Conservation (phyloP, 2,329 filamentous ascomycete species). For the Colletotrichum echinochloae region DNA sequence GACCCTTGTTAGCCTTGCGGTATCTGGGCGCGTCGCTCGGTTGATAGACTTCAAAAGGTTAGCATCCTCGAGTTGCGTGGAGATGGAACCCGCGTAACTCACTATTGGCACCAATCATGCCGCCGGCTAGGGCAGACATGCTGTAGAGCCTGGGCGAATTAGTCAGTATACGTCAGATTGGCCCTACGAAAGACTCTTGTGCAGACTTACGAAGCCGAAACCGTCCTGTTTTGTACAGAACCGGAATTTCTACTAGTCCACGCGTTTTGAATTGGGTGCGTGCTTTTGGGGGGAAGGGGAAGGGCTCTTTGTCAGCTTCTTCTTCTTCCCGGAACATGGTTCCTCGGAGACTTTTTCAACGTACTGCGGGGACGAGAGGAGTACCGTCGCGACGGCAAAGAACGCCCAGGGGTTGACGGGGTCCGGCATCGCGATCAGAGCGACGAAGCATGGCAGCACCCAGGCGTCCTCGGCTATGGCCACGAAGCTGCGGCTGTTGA, state of each 20-base stretch:
- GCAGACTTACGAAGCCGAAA: conserved; percentile 61
- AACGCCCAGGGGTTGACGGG: conserved; percentile 58
- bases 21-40: conserved; percentile 51
- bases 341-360: too few species aligned
- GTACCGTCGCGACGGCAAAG: conserved; percentile 61
- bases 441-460: conserved; percentile 65
- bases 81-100: conserved; percentile 19
- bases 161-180: neutral
- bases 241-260: conserved; percentile 70
- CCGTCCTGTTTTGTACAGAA: conserved; percentile 67
- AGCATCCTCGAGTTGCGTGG: conserved; percentile 16
- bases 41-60: conserved; percentile 49
- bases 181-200: too few species aligned
- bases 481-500: conserved; percentile 62
- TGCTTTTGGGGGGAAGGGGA: too few species aligned
- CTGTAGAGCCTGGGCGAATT: conserved; percentile 59
- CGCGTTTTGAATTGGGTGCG: conserved; percentile 67
- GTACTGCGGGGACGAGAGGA: conserved; percentile 64
- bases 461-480: conserved; percentile 63
- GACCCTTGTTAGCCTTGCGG: conserved; percentile 53
- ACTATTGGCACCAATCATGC: conserved; percentile 51
- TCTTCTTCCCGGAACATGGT: too few species aligned
- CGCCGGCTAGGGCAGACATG: conserved; percentile 54
- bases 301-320: conserved; percentile 1
- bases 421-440: conserved; percentile 56